Evolutionary conservation across 2,329 filamentous ascomycete genomes (phyloP), one percentile per base, ranked within the genome.

Genomic region (Monilinia vaccinii-corymbosi): DNA sequence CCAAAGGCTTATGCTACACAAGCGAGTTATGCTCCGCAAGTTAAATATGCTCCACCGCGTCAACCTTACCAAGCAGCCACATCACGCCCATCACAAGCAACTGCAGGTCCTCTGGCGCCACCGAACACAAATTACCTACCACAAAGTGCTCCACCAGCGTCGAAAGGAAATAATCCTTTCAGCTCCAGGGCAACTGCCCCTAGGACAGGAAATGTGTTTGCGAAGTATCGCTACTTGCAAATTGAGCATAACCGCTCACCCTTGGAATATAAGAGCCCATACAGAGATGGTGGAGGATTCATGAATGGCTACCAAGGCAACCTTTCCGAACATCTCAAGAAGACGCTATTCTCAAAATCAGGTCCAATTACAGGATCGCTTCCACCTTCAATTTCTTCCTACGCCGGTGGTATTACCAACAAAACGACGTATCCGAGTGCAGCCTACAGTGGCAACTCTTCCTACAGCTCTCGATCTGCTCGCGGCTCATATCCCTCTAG

Each of bases 231-330:
- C 3, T 86, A 83, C 68, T 81, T 85, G 69, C 81, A 84, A 64
- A 77, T 81, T 31, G 75, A 85, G 62, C 78, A 84, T 64, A 85
- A 85, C 63, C 79, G 80, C 77, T 81, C 75, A 61, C 74, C 79
- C 7, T 75, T 77, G 9, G 79, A 79, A 58, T 85, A 86, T 61
- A 77, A 80, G 53, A 84, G 81, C 5, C 83, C 83, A 1, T 86
- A 86, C 67, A 77, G 79, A 18, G 74, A 76, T 57, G 70, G 69
- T 72, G 79, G 80, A 28, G 83, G 82, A 0, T 85, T 85, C 65
- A 82, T 79, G 38, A 85, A 85, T 62, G 81, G 81, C 5, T 84
- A 84, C 60, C 80, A 84, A 69, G 80, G 79, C 3, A 68, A 63
- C 47, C 60, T 69, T 3, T 58, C 68, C 50, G 66, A 64, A n/a